These are phyloP conservation scores for Capsaspora owczarzaki DNA, from an alignment of 78 protist genomes.

Conservation along the genomic window DNA sequence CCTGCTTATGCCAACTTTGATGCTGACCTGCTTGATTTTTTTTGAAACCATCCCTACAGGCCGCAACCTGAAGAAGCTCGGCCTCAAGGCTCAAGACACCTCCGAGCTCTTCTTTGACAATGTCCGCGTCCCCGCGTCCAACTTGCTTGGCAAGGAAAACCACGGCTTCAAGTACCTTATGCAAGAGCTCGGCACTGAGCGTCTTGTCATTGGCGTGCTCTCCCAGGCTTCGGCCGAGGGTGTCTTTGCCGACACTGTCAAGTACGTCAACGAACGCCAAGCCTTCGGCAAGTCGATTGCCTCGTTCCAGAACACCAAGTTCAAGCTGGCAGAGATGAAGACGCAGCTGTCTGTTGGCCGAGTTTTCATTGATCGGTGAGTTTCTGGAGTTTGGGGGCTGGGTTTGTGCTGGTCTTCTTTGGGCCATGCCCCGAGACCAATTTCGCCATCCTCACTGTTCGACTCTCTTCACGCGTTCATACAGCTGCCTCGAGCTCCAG, in stretches of 20 bases:
- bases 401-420: too few relatives aligned
- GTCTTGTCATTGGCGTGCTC: slow-evolving; percentile 23
- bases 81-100: slow-evolving; percentile 55
- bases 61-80: slow-evolving; percentile 40
- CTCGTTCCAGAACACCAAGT: slow-evolving; percentile 1
- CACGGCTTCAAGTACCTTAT: slow-evolving; percentile 40
- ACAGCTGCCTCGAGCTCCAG: slow-evolving; percentile 1
- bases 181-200: slow-evolving; percentile 55
- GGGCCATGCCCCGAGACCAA: too few relatives aligned
- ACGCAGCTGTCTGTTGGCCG: slow-evolving; percentile 23
- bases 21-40: neutral
- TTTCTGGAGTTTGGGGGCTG: too few relatives aligned
- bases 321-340: slow-evolving; percentile 33
- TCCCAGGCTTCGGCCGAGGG: slow-evolving; percentile 26
- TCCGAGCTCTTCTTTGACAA: slow-evolving; percentile 47
- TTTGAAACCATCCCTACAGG: slow-evolving; percentile 11
- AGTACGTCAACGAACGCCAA: slow-evolving; percentile 31
- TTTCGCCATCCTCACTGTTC: too few relatives aligned
- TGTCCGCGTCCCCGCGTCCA: slow-evolving; percentile 10
- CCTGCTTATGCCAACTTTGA: neutral
- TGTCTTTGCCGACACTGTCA: slow-evolving; percentile 17
- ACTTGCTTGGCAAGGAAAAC: slow-evolving; percentile 31
- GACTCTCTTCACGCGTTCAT: too few relatives aligned
- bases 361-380: slow-evolving; percentile 32
- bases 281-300: slow-evolving; percentile 33